phyloP scores from a whole-genome alignment of 208 protist species.

The Trypanosoma vivax region DNA sequence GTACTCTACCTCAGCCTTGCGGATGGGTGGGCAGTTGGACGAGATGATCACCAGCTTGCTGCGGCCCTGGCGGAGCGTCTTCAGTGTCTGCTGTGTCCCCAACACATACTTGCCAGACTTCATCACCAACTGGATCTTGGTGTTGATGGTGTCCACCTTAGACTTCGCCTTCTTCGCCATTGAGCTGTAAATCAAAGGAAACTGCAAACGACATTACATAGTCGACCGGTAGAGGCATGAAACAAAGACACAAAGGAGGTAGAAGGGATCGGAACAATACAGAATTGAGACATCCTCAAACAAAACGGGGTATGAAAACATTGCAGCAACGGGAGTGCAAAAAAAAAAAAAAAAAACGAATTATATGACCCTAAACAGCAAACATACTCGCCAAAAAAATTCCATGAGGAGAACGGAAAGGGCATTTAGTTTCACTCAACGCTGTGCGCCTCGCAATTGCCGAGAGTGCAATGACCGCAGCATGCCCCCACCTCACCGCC shows the following conservation, averaged over 20 bases:
- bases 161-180: conserved; percentile 95
- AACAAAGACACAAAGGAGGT: no score
- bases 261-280: no score
- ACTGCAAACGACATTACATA: conserved; percentile 90
- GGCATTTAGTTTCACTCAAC: no score
- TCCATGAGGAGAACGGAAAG: no score
- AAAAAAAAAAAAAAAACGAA: conserved; percentile 13
- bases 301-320: conserved; percentile 7
- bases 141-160: conserved; percentile 98
- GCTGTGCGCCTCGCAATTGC: no score
- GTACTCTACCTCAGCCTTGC: conserved; percentile 99
- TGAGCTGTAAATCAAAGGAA: conserved; percentile 56
- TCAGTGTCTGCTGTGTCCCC: conserved; percentile 96
- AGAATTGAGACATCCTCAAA: no score
- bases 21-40: conserved; percentile 98
- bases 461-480: no score
- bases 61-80: conserved; percentile 94
- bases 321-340: conserved; percentile 7
- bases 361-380: background rate
- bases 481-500: no score
- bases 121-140: conserved; percentile 98
- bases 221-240: background rate
- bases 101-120: conserved; percentile 99
- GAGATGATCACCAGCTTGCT: conserved; percentile 98
- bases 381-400: background rate